phyloP scores from a whole-genome alignment of 495 filamentous ascomycete species.

The Neurospora sp. region DNA sequence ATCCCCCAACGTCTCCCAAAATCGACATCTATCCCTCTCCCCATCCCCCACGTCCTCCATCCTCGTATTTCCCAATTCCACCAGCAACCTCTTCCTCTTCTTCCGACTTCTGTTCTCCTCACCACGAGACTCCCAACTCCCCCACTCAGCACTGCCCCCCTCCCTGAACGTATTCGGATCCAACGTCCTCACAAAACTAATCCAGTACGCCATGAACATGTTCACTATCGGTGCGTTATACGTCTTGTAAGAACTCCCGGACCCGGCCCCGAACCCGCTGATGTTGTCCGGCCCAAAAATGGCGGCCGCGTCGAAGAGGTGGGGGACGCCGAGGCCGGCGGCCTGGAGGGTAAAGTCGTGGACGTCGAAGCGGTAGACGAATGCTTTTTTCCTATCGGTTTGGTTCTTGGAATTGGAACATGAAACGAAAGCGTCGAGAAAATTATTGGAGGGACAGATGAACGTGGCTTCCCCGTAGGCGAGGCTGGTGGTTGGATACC shows the following conservation, averaged over 20 bases:
- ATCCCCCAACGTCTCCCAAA: slow-evolving; percentile 29
- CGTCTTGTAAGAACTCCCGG: slow-evolving; percentile 21
- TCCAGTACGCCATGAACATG: slow-evolving; percentile 32
- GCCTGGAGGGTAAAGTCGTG: slow-evolving; percentile 11
- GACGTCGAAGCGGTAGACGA: slow-evolving; percentile 21
- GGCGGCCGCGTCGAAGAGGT: slow-evolving; percentile 29
- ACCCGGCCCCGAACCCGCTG: background rate
- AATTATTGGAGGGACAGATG: slow-evolving; percentile 43
- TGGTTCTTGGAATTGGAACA: background rate
- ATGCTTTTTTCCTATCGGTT: background rate
- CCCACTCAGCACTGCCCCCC: slow-evolving; percentile 23
- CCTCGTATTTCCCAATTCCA: slow-evolving; percentile 18
- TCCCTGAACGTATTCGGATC: slow-evolving; percentile 23
- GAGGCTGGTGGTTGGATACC: slow-evolving; percentile 35
- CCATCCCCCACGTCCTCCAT: slow-evolving; percentile 12
- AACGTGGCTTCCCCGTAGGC: slow-evolving; percentile 56
- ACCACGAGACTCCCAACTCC: slow-evolving; percentile 15
- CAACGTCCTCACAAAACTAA: slow-evolving; percentile 30
- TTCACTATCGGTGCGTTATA: slow-evolving; percentile 26
- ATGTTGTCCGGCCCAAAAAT: slow-evolving; percentile 34
- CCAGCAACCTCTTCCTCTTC: slow-evolving; percentile 11
- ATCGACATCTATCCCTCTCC: slow-evolving; percentile 11
- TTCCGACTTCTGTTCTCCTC: slow-evolving; percentile 18
- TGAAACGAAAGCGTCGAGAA: slow-evolving; percentile 19
- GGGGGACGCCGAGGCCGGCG: slow-evolving; percentile 9